phyloP scores from a whole-genome alignment of 108 stramenopile species.

The Skeletonema marinoi region DNA sequence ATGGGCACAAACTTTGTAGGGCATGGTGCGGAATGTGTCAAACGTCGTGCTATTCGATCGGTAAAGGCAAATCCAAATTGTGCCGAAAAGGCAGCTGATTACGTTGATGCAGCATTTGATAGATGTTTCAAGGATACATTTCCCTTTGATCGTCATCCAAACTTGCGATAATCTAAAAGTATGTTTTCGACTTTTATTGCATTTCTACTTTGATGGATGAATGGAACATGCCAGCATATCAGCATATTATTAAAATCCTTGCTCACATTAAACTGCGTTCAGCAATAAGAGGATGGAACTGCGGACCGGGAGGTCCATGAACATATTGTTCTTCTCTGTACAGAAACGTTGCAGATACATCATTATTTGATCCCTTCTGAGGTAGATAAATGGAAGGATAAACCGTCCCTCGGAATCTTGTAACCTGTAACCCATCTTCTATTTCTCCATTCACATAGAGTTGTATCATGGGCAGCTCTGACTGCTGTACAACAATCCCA shows the following conservation, averaged over 20 bases:
- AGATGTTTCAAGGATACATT: conserved; percentile 84
- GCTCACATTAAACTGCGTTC: conserved; percentile 76
- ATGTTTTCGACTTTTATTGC: not conserved
- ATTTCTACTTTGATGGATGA: not conserved
- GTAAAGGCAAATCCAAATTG: conserved; percentile 89
- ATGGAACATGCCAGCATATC: too few species aligned
- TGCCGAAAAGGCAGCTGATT: conserved; percentile 69
- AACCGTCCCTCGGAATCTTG: conserved; percentile 76
- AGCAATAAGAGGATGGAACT: conserved; percentile 75
- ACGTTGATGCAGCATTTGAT: conserved; percentile 89
- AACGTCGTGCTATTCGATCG: conserved; percentile 72
- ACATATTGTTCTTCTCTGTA: conserved; percentile 61
- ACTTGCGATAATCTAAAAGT: conserved; percentile 47
- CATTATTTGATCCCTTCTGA: conserved; percentile 22
- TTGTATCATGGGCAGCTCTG: conserved; percentile 88
- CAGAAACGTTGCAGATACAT: conserved; percentile 51
- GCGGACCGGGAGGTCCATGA: conserved; percentile 55
- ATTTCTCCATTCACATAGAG: conserved; percentile 75
- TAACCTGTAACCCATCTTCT: conserved; percentile 60
- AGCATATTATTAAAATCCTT: too few species aligned
- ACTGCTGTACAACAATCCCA: conserved; percentile 83
- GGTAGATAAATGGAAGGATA: conserved; percentile 76
- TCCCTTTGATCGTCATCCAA: conserved; percentile 90
- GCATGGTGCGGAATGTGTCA: conserved; percentile 80
- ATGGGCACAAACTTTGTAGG: conserved; percentile 50